phyloP scores from a whole-genome alignment of 192 early-diverging fungal genomes.

The Obelidium mucronatum region DNA sequence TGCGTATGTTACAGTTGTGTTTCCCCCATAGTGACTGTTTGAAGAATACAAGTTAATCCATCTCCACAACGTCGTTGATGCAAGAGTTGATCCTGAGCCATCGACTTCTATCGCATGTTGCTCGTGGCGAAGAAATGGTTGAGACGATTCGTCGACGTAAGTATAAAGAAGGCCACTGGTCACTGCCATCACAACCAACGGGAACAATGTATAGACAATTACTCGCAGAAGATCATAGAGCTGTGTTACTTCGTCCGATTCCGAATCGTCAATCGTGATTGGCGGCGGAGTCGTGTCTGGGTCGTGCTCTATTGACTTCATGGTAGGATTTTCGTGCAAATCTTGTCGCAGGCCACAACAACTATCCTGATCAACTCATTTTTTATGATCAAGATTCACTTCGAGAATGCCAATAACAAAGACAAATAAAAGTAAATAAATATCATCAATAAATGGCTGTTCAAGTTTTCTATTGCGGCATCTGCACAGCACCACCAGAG shows the following conservation, averaged over 20 bases:
- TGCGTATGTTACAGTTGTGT: too few species aligned
- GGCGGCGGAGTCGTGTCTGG: too few species aligned
- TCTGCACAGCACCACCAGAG: slow-evolving; percentile 51
- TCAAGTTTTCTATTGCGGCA: slow-evolving; percentile 28
- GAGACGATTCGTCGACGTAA: slow-evolving; percentile 10
- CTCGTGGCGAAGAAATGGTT: background rate
- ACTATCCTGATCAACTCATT: too few species aligned
- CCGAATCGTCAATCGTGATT: too few species aligned
- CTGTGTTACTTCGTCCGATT: background rate
- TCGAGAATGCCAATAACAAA: too few species aligned
- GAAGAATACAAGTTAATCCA: background rate
- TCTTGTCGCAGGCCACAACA: too few species aligned
- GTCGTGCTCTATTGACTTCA: background rate
- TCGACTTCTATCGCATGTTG: background rate
- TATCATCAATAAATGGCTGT: slow-evolving; percentile 10
- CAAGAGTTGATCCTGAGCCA: slow-evolving; percentile 9
- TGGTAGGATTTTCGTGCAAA: background rate
- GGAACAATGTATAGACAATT: background rate
- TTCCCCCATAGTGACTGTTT: too few species aligned
- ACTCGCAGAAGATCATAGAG: background rate
- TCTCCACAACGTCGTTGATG: slow-evolving; percentile 6
- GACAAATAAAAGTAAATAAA: too few species aligned
- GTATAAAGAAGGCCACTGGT: slow-evolving; percentile 1
- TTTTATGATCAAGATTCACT: too few species aligned
- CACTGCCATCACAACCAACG: background rate